Conservation (phyloP, 1,139 yeast species). For the Yamadazyma sp. region DNA sequence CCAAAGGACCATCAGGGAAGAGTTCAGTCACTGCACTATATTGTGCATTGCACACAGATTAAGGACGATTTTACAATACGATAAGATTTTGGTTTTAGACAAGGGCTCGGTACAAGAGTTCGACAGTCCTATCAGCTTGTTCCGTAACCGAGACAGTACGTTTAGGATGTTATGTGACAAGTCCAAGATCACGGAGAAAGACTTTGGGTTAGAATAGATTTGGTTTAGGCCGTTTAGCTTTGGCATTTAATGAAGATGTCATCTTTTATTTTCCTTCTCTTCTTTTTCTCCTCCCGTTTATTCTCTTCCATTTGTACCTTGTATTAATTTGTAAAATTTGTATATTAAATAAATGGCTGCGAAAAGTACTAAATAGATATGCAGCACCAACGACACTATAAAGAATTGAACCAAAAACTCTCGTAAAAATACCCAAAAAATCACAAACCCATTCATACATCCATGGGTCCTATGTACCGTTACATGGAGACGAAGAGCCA, state of each 20-base stretch:
- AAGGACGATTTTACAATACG: conserved; percentile 23
- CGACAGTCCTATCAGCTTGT: conserved; percentile 48
- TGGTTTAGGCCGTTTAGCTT: too few species aligned
- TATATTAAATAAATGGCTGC: conserved; percentile 3
- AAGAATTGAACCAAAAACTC: neutral
- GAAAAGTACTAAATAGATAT: neutral
- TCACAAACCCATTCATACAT: neutral
- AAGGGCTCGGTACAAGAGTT: conserved; percentile 50
- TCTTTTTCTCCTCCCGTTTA: too few species aligned
- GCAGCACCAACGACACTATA: neutral
- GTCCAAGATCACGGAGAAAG: conserved; percentile 22
- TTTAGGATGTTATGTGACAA: conserved; percentile 42
- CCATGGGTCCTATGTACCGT: too few species aligned
- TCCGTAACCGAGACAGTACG: conserved; percentile 30
- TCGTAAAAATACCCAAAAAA: neutral
- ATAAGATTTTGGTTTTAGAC: conserved; percentile 53
- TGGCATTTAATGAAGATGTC: too few species aligned
- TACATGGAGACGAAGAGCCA: neutral
- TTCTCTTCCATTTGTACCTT: too few species aligned
- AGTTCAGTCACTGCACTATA: conserved; percentile 17
- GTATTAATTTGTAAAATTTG: too few species aligned
- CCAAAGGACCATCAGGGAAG: conserved; percentile 32
- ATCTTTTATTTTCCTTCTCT: too few species aligned
- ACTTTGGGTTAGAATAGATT: too few species aligned
- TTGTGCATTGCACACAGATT: conserved; percentile 19